Conservation (phyloP, 345 rosid genomes). For the Rhizophora apiculata region DNA sequence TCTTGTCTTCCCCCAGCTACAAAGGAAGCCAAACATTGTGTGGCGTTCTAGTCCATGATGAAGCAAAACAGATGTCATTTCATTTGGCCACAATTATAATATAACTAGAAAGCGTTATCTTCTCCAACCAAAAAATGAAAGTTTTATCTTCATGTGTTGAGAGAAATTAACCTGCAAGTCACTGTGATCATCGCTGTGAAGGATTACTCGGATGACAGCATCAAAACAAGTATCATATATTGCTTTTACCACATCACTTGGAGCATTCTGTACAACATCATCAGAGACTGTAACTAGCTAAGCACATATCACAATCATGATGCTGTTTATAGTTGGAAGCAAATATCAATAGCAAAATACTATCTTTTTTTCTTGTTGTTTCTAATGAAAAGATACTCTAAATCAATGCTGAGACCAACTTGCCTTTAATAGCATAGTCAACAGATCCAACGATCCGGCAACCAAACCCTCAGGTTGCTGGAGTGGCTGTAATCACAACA, state of each 20-base stretch:
- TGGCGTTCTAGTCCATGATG: constrained; percentile 64
- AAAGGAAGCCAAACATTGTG: constrained; percentile 86
- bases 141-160: not conserved
- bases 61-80: constrained; percentile 28
- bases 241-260: constrained; percentile 66
- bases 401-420: constrained; percentile 32
- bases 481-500: constrained; percentile 58
- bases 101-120: not conserved
- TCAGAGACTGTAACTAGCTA: constrained; percentile 50
- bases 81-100: constrained; percentile 4
- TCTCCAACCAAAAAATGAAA: not conserved
- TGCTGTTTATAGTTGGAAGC: constrained; percentile 7
- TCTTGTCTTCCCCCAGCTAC: constrained; percentile 69
- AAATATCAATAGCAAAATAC: constrained; percentile 6
- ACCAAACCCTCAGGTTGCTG: constrained; percentile 82
- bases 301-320: constrained; percentile 30
- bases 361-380: too few relatives aligned
- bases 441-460: constrained; percentile 87
- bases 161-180: constrained; percentile 75
- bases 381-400: constrained; percentile 1
- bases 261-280: constrained; percentile 70
- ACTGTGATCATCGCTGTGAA: constrained; percentile 82
- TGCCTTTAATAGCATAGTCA: constrained; percentile 92
- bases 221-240: constrained; percentile 71
- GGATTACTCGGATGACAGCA: constrained; percentile 64